Base-by-base conservation (phyloP, 1,284 basidiomycete genomes). In the Pholiota adiposa region DNA sequence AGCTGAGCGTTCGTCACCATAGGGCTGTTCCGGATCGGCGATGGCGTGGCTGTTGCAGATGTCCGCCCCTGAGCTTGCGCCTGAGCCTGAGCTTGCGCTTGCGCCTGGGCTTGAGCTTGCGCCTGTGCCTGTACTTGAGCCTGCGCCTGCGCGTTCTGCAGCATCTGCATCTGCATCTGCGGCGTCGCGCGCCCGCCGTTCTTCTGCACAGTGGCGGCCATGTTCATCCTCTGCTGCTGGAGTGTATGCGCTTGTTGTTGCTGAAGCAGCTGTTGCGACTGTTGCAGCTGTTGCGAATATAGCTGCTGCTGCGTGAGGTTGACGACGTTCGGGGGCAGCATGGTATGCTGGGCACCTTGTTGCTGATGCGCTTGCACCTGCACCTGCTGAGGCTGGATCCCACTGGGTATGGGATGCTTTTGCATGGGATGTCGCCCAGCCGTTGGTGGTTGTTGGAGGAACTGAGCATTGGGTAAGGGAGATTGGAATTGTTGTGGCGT, bases 381-480 rank as follows among this genome's bases (percentile, higher is more conserved):
- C 16, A 58, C 54, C 34, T 69, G 69, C 1, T 58, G 55, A 12
- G 56, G 71, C 67, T 34, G 65, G 49, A 54, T 61, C 56, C 51
- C 63, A 62, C 56, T 63, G 25, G 48, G 16, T 9, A 41, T 58
- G 56, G 49, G 70, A 25, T 51, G 46, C 49, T 59, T 61, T 51
- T 51, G 61, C 31, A 44, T 54, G 12, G 31, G 61, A 34, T 46
- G 44, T n/a, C 62, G 65, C 53, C 38, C 38, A 50, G 27, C 56
- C 50, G 54, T 31, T 18, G 64, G 61, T 19, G 68, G 63, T 44
- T 67, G 65, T 41, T 69, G 65, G 50, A 67, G 54, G 50, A 66
- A 69, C 50, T 77, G 73, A 19, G 70, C 60, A 25, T 56, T 66
- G 1, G 72, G 64, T 21, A 74, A 54, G 36, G 64, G 60, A 53